Base-by-base conservation (phyloP, 208 protist genomes). In the Endotrypanum monterogeii region DNA sequence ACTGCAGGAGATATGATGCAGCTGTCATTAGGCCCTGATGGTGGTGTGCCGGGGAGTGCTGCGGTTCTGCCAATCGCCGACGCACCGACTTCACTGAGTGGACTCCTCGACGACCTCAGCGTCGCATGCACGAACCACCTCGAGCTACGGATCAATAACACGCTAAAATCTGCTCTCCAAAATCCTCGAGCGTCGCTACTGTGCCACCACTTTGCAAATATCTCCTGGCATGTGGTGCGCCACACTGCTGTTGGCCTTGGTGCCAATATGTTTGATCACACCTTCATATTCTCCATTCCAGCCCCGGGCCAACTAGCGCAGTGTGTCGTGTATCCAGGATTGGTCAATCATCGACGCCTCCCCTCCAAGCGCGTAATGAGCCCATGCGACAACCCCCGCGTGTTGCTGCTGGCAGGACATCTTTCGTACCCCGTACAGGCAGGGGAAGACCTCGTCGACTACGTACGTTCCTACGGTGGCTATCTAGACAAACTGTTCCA, bases 401-500 rank as follows among this genome's bases (percentile, higher is more conserved):
- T 94, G 56, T 80, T 96, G 35, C 83, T 96, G 5, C 83, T 96
- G 16, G 75, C 71, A 1, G 87, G 88, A 35, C 77, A 89, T 60
- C 83, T 94, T 14, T 82, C 82, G n/a, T 82, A 79, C 68, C 62
- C 74, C 18, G 71, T 79, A 58, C 71, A 88, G 55, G 66, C 78
- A 6, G 55, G 51, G 28, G 69, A 76, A n/a, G 71, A 87, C 61
- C 67, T 93, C 35, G 56, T 85, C 44, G 86, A 93, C 69, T 87
- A 92, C 67, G 75, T 92, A 51, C 78, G 70, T 28, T 83, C 72
- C 52, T 93, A 91, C 80, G 69, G 82, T 57, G 89, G 91, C 6
- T 80, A 87, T 55, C 77, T 94, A 14, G 86, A 94, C 63, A 93
- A 89, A 61, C 77, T 91, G 14, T 90, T 85, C 62, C 82, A 93